Evolutionary conservation across 1,139 yeast species (phyloP).

Genomic region (Magnusiomyces clavatus): DNA sequence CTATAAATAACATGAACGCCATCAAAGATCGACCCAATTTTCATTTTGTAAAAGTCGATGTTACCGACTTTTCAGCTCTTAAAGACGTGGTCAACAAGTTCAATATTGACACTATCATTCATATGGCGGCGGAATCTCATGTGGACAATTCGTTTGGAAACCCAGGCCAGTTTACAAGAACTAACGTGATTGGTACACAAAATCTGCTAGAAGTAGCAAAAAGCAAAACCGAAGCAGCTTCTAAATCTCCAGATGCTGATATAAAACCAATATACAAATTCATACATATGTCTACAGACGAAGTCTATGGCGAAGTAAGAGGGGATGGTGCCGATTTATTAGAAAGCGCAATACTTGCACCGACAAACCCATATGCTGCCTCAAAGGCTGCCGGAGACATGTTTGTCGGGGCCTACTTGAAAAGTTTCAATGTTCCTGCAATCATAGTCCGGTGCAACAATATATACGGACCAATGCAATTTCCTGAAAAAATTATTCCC

Average conservation of each 20-base stretch:
- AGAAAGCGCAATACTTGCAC: slow-evolving; percentile 38
- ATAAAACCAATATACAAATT: slow-evolving; percentile 21
- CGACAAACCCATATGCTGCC: slow-evolving; percentile 56
- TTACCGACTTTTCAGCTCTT: slow-evolving; percentile 29
- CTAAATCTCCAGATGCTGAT: background rate
- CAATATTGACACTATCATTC: slow-evolving; percentile 37
- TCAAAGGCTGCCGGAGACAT: slow-evolving; percentile 52
- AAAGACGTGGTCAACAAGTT: slow-evolving; percentile 21
- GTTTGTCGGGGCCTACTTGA: slow-evolving; percentile 42
- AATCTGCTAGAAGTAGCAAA: slow-evolving; percentile 42
- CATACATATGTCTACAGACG: slow-evolving; percentile 54
- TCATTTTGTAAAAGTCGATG: slow-evolving; percentile 35
- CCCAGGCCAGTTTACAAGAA: slow-evolving; percentile 41
- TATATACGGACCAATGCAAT: slow-evolving; percentile 50
- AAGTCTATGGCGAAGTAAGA: slow-evolving; percentile 45
- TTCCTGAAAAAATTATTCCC: slow-evolving; percentile 52
- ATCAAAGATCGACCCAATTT: slow-evolving; percentile 27
- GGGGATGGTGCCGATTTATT: slow-evolving; percentile 28
- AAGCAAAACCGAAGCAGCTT: slow-evolving; percentile 1
- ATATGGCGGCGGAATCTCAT: slow-evolving; percentile 54
- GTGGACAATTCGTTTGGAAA: slow-evolving; percentile 47
- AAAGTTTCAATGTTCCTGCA: slow-evolving; percentile 41
- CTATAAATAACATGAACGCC: slow-evolving; percentile 20
- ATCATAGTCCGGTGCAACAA: slow-evolving; percentile 46
- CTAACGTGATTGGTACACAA: slow-evolving; percentile 46